Evolutionary conservation across 768 basidiomycete species (phyloP).

Genomic region (Leccinum disarticulatum): DNA sequence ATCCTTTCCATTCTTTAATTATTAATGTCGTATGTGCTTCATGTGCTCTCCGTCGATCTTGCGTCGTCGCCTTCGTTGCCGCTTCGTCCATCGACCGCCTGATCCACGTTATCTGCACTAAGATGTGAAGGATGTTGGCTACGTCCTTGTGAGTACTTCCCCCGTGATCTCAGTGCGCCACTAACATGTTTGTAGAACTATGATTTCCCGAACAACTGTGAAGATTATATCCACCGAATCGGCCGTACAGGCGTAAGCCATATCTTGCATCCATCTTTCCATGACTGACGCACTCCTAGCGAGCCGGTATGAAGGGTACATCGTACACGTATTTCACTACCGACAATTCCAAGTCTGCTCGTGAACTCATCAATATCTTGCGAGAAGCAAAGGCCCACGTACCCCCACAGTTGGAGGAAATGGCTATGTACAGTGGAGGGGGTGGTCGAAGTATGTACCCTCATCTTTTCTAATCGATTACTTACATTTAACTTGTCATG

Average conservation of each 20-base stretch:
- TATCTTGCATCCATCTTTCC: not conserved
- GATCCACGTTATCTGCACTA: constrained; percentile 30
- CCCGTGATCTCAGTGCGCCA: not conserved
- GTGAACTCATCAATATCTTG: constrained; percentile 85
- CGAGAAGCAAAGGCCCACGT: constrained; percentile 83
- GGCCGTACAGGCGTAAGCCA: constrained; percentile 87
- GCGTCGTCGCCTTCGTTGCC: constrained; percentile 9
- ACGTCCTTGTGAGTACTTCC: constrained; percentile 77
- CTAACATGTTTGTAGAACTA: constrained; percentile 62
- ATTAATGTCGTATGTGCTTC: constrained; percentile 37
- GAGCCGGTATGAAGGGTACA: constrained; percentile 87
- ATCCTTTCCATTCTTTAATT: constrained; percentile 25
- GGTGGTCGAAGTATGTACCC: constrained; percentile 61
- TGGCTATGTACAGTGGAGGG: constrained; percentile 84
- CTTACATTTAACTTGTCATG: not conserved
- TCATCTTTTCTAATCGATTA: not conserved
- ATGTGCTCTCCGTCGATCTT: constrained; percentile 24
- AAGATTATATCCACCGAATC: constrained; percentile 99
- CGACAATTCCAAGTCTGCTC: constrained; percentile 91
- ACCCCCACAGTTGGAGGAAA: constrained; percentile 90
- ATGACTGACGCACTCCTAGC: constrained; percentile 44
- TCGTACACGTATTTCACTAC: constrained; percentile 97
- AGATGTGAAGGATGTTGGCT: constrained; percentile 99
- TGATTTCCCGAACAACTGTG: constrained; percentile 97
- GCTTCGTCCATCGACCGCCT: constrained; percentile 32